Evolutionary conservation across 129 eudicot genomes (phyloP).

Genomic region (Lactuca saligna): DNA sequence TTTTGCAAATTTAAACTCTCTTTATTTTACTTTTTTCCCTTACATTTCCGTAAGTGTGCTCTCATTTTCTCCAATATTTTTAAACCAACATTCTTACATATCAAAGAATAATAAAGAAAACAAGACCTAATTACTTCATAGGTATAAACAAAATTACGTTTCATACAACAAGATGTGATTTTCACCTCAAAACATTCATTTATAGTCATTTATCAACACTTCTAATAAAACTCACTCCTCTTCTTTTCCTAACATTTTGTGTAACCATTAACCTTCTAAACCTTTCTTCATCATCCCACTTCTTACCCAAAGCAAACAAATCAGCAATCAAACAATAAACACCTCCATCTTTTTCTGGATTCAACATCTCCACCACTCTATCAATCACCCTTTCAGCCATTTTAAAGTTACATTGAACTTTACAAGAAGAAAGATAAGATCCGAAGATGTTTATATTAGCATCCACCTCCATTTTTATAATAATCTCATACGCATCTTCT

Average conservation of each 20-base stretch:
- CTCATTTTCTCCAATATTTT: no score
- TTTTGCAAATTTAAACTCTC: no score
- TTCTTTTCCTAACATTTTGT: slow-evolving; percentile 48
- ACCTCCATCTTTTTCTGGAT: slow-evolving; percentile 62
- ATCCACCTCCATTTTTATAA: slow-evolving; percentile 47
- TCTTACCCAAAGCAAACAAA: slow-evolving; percentile 54
- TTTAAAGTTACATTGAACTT: slow-evolving; percentile 53
- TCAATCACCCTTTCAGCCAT: slow-evolving; percentile 62
- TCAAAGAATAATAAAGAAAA: neutral
- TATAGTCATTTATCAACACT: neutral
- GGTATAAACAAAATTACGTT: neutral
- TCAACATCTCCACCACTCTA: slow-evolving; percentile 39
- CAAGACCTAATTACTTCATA: neutral
- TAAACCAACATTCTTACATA: no score
- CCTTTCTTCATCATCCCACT: slow-evolving; percentile 60
- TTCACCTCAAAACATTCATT: neutral
- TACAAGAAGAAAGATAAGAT: slow-evolving; percentile 63
- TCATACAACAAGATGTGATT: neutral
- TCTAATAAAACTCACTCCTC: slow-evolving; percentile 58
- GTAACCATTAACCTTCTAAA: slow-evolving; percentile 46
- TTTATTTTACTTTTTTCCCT: no score
- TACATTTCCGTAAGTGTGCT: neutral
- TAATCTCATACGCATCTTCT: slow-evolving; percentile 60
- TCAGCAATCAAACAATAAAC: slow-evolving; percentile 52
- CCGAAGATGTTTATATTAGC: slow-evolving; percentile 67